Percentiles rank a stretch among this genome's conserved stretches.
Evolutionary conservation across 352 stramenopile species (phyloP).

Genomic region (Pythium dissimile): DNA sequence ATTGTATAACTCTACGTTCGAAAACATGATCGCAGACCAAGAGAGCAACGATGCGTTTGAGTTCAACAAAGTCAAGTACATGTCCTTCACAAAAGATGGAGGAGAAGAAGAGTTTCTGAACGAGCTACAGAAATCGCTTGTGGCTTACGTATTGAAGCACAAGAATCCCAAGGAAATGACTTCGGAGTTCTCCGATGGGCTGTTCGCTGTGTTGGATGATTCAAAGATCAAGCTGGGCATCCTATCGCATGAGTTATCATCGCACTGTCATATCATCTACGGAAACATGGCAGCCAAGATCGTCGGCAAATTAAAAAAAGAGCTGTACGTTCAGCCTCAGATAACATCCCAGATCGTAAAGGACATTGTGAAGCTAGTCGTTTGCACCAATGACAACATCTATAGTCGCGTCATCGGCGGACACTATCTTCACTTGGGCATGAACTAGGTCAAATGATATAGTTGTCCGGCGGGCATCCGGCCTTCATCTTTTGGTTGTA

Average conservation of each 20-base stretch:
- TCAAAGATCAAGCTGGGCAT: no score
- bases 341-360: not conserved
- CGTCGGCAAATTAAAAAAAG: no score
- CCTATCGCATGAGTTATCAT: not conserved
- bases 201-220: no score
- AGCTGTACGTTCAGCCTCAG: no score
- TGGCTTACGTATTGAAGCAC: no score
- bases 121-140: no score
- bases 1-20: not conserved
- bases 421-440: not conserved
- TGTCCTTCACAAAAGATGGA: not conserved
- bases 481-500: no score
- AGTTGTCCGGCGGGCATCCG: no score
- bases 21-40: no score
- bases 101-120: not conserved
- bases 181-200: no score
- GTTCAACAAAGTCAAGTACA: not conserved
- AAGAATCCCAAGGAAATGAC: no score
- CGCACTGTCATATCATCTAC: not conserved
- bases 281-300: not conserved
- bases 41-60: not conserved
- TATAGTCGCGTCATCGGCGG: not conserved
- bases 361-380: not conserved
- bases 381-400: not conserved
- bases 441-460: no score